Conservation (phyloP, 1,139 yeast genomes). For the Taiozyma onychis region DNA sequence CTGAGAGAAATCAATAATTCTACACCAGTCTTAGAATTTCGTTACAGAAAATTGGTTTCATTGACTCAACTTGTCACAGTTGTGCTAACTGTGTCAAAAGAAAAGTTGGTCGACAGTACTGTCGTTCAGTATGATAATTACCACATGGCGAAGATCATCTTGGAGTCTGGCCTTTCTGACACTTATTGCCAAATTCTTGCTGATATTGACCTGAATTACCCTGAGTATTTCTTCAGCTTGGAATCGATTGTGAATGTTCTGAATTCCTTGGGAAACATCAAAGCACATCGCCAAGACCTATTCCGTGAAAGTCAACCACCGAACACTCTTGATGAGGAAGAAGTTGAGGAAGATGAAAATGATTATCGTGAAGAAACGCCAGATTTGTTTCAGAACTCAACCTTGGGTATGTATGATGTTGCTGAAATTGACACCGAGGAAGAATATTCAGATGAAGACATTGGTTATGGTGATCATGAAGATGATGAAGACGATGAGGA, state of each 20-base stretch:
- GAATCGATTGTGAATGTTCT: constrained; percentile 39
- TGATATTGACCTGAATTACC: constrained; percentile 61
- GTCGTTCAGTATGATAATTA: constrained; percentile 17
- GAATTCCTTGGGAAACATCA: constrained; percentile 55
- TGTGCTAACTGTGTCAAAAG: constrained; percentile 28
- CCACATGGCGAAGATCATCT: constrained; percentile 47
- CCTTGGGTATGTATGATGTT: constrained; percentile 90
- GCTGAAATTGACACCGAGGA: constrained; percentile 68
- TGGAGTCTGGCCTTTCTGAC: constrained; percentile 55
- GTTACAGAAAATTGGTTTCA: constrained; percentile 52
- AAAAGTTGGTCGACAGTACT: constrained; percentile 12
- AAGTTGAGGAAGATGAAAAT: constrained; percentile 55
- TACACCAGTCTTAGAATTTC: constrained; percentile 29
- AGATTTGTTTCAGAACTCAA: constrained; percentile 79
- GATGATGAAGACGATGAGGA: constrained; percentile 34
- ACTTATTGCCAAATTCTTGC: constrained; percentile 49
- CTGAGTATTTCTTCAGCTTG: constrained; percentile 50
- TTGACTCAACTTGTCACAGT: constrained; percentile 49
- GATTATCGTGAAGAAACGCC: constrained; percentile 69
- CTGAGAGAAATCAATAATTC: constrained; percentile 44
- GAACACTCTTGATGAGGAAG: constrained; percentile 57
- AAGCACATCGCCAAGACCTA: constrained; percentile 50
- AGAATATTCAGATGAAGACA: constrained; percentile 38
- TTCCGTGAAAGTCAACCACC: constrained; percentile 45
- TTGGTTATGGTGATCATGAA: constrained; percentile 31